These are phyloP conservation scores for Gaeumannomyces tritici DNA, from an alignment of 2,329 filamentous ascomycete species.

Conservation along the genomic window DNA sequence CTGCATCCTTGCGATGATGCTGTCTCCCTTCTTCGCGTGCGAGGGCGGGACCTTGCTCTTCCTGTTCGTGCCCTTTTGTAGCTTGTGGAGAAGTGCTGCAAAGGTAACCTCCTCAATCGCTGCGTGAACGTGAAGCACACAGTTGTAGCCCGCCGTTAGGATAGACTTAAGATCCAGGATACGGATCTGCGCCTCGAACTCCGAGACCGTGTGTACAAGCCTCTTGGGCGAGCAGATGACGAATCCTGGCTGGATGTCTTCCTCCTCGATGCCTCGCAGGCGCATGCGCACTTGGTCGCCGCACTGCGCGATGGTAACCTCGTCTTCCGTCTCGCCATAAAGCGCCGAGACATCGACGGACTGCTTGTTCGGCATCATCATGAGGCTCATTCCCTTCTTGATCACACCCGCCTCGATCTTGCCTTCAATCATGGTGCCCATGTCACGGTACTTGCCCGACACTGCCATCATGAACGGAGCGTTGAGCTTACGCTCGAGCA, in stretches of 20 bases:
- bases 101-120: slow-evolving; percentile 98
- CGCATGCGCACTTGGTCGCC: slow-evolving; percentile 92
- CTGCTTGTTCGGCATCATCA: slow-evolving; percentile 95
- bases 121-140: slow-evolving; percentile 92
- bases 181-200: slow-evolving; percentile 94
- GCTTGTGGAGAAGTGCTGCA: slow-evolving; percentile 74
- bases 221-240: slow-evolving; percentile 93
- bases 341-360: slow-evolving; percentile 72
- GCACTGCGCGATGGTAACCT: slow-evolving; percentile 70
- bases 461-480: slow-evolving; percentile 99
- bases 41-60: slow-evolving; percentile 91
- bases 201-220: slow-evolving; percentile 77
- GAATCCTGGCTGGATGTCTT: slow-evolving; percentile 91
- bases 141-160: slow-evolving; percentile 91
- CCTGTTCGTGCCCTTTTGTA: slow-evolving; percentile 87
- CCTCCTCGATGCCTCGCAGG: slow-evolving; percentile 90
- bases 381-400: slow-evolving; percentile 75
- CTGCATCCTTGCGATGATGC: slow-evolving; percentile 87
- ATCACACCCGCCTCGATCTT: slow-evolving; percentile 93
- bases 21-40: slow-evolving; percentile 71
- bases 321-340: slow-evolving; percentile 94
- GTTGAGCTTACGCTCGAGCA: slow-evolving; percentile 90
- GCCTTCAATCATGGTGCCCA: slow-evolving; percentile 96
- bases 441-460: slow-evolving; percentile 90
- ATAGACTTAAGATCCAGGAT: slow-evolving; percentile 94